Evolutionary conservation across 176 grass and related monocot genomes (phyloP).

Genomic region (Typha latifolia): DNA sequence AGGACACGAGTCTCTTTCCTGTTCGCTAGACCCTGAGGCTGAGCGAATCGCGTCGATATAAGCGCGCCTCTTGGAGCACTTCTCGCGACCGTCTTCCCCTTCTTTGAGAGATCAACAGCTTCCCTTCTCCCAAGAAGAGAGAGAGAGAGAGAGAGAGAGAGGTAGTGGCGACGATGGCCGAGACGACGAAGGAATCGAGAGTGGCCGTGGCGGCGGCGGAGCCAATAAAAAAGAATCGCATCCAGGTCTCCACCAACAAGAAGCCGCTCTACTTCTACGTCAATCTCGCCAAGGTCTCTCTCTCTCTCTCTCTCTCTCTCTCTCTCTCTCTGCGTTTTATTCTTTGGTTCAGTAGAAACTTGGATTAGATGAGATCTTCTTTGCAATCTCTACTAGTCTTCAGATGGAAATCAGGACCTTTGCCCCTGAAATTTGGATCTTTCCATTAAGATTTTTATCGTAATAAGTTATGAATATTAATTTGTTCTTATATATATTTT

Average conservation of each 20-base stretch:
- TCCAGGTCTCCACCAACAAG: conserved; percentile 97
- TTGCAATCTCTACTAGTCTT: no score
- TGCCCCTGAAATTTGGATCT: no score
- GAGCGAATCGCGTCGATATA: neutral
- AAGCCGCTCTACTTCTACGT: conserved; percentile 95
- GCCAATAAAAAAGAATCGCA: conserved; percentile 64
- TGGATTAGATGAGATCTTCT: no score
- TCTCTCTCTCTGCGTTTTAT: neutral
- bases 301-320: neutral
- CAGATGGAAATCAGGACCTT: no score
- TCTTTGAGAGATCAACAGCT: neutral
- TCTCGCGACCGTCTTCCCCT: neutral
- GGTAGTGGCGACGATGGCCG: conserved; percentile 13
- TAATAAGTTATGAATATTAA: no score
- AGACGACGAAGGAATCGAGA: neutral
- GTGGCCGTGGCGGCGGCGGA: conserved; percentile 4
- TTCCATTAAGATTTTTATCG: no score
- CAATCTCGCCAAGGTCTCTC: conserved; percentile 73
- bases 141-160: conserved; percentile 7
- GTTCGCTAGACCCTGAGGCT: neutral
- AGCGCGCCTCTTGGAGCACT: neutral
- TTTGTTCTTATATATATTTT: no score
- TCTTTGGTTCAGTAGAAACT: neutral
- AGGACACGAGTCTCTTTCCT: neutral
- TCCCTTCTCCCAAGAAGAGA: neutral